Percentiles rank a stretch among this genome's conserved stretches.
These are phyloP conservation scores for Cucurbitaria berberidis DNA, from an alignment of 2,329 filamentous ascomycete species.

Conservation along the genomic window DNA sequence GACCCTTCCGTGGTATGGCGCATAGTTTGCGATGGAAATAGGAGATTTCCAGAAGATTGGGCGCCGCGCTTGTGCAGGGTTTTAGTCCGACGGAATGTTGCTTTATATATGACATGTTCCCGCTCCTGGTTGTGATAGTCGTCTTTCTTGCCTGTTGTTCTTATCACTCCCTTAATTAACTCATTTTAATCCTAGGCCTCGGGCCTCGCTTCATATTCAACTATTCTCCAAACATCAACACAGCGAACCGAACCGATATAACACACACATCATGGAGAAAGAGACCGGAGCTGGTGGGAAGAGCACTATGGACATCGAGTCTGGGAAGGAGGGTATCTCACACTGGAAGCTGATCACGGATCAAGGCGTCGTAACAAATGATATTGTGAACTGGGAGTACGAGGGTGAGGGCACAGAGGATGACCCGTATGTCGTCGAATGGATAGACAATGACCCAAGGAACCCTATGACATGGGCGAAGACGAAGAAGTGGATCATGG, in stretches of 20 bases:
- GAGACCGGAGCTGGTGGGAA: conserved; percentile 16
- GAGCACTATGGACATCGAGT: conserved; percentile 38
- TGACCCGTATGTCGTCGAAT: conserved; percentile 55
- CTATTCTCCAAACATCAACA: not conserved
- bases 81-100: conserved; percentile 2
- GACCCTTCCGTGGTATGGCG: conserved; percentile 1
- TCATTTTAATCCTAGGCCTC: not conserved
- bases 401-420: conserved; percentile 52
- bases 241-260: not conserved
- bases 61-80: not conserved
- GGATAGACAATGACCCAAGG: conserved; percentile 55
- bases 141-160: not conserved
- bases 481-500: conserved; percentile 52
- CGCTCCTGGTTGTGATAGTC: conserved; percentile 1
- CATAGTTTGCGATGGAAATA: not conserved
- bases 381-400: conserved; percentile 50
- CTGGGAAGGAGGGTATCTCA: conserved; percentile 41
- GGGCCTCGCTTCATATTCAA: not conserved
- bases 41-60: conserved; percentile 1
- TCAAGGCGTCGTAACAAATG: conserved; percentile 46
- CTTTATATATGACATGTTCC: conserved; percentile 23
- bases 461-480: conserved; percentile 52
- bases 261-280: conserved; percentile 21
- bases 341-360: conserved; percentile 47
- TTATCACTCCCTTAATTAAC: not conserved